Base-by-base conservation (phyloP, 1,284 basidiomycete species). In the Ganoderma lucidum region DNA sequence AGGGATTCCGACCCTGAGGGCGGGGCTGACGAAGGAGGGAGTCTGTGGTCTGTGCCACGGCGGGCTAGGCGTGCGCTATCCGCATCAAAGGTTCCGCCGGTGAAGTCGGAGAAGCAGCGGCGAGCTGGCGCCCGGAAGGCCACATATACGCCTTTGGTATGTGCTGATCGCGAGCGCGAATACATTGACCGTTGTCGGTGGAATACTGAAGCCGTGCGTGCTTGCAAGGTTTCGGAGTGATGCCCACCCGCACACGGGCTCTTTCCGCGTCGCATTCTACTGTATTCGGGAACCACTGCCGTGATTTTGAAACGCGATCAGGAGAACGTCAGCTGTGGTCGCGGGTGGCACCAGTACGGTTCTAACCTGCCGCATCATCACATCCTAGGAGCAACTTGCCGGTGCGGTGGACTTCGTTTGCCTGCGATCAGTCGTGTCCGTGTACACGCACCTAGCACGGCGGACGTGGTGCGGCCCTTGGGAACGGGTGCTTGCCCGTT, bases 221-320 rank as follows among this genome's bases (percentile, higher is more conserved):
- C 62, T 17, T 1, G 56, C 35, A 58, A 55, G 48, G 44, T 55
- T 30, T 51, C 63, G 51, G n/a, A 19, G 17, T 58, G 55, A 45
- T 39, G 32, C 28, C 35, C n/a, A 17, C 17, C 15, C 44, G 9
- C 9, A 53, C 35, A 45, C 41, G 51, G 63, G 55, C 15, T 15
- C 48, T 55, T 19, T 51, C 17, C 6, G 42, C 19, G 17, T 58
- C 63, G 37, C 23, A 23, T 23, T 23, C 23, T 23, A 23, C 23
- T 23, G 23, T 15, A 59, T 39, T 30, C 17, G 61, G 61, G 66
- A 61, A 55, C 39, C 6, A 23, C 56, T 19, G 62, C 61, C 63
- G 67, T 68, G 67, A 69, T 65, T 69, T 65, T 63, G 68, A 65
- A 69, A 65, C 64, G 37, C 64, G 53, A 65, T 69, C 59, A 60